Conservation (phyloP, 2,329 filamentous ascomycete genomes). For the Alternaria longipes region DNA sequence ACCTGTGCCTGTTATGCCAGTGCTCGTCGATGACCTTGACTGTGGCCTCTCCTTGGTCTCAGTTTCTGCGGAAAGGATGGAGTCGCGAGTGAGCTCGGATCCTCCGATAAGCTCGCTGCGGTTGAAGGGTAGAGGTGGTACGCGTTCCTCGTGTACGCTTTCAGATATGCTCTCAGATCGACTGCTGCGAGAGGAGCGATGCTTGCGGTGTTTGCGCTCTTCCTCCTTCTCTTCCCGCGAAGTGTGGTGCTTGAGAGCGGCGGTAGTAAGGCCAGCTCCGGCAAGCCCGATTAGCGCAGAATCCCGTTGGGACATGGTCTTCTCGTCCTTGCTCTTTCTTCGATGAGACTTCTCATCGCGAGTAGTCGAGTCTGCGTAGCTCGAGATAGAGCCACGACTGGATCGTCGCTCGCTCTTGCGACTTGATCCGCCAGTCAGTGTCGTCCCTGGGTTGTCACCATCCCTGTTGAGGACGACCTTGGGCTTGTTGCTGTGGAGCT, state of each 20-base stretch:
- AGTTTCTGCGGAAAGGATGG: conserved; percentile 83
- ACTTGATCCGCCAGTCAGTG: conserved; percentile 64
- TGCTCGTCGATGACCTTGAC: conserved; percentile 65
- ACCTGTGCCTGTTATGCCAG: conserved; percentile 53
- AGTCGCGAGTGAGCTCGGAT: conserved; percentile 87
- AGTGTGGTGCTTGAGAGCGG: conserved; percentile 70
- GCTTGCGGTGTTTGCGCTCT: conserved; percentile 56
- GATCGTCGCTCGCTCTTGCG: conserved; percentile 63
- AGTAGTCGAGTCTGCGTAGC: conserved; percentile 43
- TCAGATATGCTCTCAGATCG: conserved; percentile 63
- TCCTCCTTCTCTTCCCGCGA: conserved; percentile 63
- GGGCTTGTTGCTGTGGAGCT: conserved; percentile 64
- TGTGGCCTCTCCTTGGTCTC: conserved; percentile 66
- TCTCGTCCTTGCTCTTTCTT: conserved; percentile 62
- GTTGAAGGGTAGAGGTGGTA: conserved; percentile 82
- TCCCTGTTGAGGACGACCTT: conserved; percentile 68
- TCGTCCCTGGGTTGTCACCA: conserved; percentile 66
- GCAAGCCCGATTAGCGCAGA: conserved; percentile 63
- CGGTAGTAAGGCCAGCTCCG: conserved; percentile 67
- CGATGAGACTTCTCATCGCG: conserved; percentile 58
- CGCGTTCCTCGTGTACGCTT: conserved; percentile 61
- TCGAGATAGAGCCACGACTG: conserved; percentile 60
- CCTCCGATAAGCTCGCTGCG: conserved; percentile 80
- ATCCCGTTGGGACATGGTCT: conserved; percentile 59
- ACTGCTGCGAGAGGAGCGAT: conserved; percentile 61